Evolutionary conservation across 2,329 filamentous ascomycete genomes (phyloP).

Genomic region (Cladosporium cucumerinum): DNA sequence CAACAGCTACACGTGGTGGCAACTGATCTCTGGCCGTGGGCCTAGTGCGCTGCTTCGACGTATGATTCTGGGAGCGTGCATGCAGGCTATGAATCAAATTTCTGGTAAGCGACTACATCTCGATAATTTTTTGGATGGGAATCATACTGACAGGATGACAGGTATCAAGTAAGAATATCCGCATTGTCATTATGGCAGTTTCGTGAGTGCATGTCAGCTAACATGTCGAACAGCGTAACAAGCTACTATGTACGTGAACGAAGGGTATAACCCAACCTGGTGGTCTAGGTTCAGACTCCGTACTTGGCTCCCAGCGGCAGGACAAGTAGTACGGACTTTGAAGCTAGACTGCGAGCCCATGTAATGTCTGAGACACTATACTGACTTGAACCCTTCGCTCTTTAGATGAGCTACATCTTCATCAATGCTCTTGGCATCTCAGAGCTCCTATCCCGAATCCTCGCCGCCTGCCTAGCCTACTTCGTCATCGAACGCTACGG

Average conservation of each 20-base stretch:
- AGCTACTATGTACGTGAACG: too few species aligned
- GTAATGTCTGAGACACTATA: too few species aligned
- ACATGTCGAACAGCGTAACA: constrained; percentile 23
- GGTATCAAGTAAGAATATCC: neutral
- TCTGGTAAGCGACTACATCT: too few species aligned
- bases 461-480: constrained; percentile 49
- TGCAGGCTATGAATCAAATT: constrained; percentile 30
- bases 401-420: constrained; percentile 51
- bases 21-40: constrained; percentile 36
- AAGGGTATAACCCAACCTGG: too few species aligned
- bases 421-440: constrained; percentile 51
- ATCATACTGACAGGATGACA: neutral
- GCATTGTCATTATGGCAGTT: neutral
- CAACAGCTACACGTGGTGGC: constrained; percentile 46
- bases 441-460: constrained; percentile 43
- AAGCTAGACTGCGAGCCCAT: too few species aligned
- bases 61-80: constrained; percentile 28
- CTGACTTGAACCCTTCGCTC: too few species aligned
- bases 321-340: too few species aligned
- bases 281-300: too few species aligned
- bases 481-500: constrained; percentile 50
- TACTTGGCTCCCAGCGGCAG: too few species aligned
- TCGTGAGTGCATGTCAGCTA: neutral
- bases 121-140: too few species aligned
- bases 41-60: constrained; percentile 8